Percentiles rank a stretch among this genome's conserved stretches.
phyloP scores from a whole-genome alignment of 148 eudicot species.

The Cornus controversa region DNA sequence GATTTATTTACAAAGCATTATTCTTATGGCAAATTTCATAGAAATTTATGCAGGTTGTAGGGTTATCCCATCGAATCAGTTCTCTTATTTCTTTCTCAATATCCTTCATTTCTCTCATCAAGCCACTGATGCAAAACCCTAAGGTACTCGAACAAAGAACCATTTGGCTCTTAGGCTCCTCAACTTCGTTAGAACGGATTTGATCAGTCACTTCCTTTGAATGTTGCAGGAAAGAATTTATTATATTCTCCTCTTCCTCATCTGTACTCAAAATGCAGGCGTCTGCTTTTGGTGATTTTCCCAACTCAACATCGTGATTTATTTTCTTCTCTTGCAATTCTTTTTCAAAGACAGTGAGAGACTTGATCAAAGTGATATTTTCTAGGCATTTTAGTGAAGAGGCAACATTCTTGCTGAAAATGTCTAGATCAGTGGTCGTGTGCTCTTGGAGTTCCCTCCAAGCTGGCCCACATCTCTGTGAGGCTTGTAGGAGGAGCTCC shows the following conservation, averaged over 20 bases:
- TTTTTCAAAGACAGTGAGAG: background rate
- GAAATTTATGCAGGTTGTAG: slow-evolving; percentile 23
- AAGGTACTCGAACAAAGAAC: slow-evolving; percentile 25
- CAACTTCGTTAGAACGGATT: slow-evolving; percentile 10
- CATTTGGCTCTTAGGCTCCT: slow-evolving; percentile 19
- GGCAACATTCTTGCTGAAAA: slow-evolving; percentile 21
- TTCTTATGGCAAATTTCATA: slow-evolving; percentile 6
- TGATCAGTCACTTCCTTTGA: slow-evolving; percentile 18
- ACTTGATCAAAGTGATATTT: slow-evolving; percentile 14
- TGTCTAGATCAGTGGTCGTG: slow-evolving; percentile 29
- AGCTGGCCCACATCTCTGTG: slow-evolving; percentile 7
- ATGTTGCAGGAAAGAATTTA: slow-evolving; percentile 23
- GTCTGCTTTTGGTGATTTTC: slow-evolving; percentile 15
- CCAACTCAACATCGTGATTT: slow-evolving; percentile 31
- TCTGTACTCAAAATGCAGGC: background rate
- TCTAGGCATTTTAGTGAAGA: slow-evolving; percentile 30
- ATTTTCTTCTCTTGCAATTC: slow-evolving; percentile 19
- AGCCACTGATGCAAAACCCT: slow-evolving; percentile 36
- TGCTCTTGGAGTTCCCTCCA: slow-evolving; percentile 39
- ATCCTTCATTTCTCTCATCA: slow-evolving; percentile 35
- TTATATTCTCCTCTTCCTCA: slow-evolving; percentile 23
- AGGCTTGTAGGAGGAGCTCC: slow-evolving; percentile 20
- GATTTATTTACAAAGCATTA: background rate
- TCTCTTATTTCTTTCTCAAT: slow-evolving; percentile 32
- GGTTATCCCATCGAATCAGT: slow-evolving; percentile 32